phyloP scores from a whole-genome alignment of 768 basidiomycete genomes.

The Rhizopogon salebrosus region DNA sequence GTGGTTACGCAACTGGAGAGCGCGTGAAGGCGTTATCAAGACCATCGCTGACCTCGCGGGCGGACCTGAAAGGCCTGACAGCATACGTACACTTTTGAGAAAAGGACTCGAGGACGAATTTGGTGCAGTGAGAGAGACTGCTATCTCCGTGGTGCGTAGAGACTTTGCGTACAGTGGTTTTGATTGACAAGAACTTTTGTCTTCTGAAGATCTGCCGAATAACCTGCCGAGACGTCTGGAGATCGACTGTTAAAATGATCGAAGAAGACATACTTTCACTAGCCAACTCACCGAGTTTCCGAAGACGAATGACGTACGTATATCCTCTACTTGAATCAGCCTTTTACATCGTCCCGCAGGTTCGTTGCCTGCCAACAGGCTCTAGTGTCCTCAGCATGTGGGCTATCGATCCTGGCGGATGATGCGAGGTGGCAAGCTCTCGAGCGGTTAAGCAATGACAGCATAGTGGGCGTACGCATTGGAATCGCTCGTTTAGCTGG shows the following conservation, averaged over 20 bases:
- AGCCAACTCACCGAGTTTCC: conserved; percentile 43
- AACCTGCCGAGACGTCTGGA: conserved; percentile 18
- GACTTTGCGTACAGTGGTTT: conserved; percentile 7
- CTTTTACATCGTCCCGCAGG: conserved; percentile 33
- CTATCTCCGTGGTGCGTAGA: conserved; percentile 55
- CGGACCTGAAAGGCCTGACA: conserved; percentile 36
- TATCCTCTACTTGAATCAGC: conserved; percentile 7
- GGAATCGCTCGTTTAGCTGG: conserved; percentile 74
- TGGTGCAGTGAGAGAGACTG: conserved; percentile 81
- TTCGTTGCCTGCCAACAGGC: conserved; percentile 73
- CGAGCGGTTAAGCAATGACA: conserved; percentile 53
- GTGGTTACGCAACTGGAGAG: conserved; percentile 68
- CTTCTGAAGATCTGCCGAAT: conserved; percentile 2
- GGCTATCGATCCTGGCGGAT: conserved; percentile 34
- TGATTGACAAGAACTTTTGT: background rate
- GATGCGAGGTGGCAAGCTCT: conserved; percentile 48
- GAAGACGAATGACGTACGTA: conserved; percentile 70
- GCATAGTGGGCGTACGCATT: conserved; percentile 80
- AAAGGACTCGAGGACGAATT: conserved; percentile 70
- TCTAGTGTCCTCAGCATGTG: conserved; percentile 35
- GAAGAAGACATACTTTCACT: conserved; percentile 37
- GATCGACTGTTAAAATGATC: conserved; percentile 31
- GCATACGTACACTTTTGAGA: conserved; percentile 49
- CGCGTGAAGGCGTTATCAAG: conserved; percentile 65
- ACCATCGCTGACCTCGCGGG: conserved; percentile 48